Evolutionary conservation across 345 rosid genomes (phyloP), one percentile per base, ranked within the genome.

Genomic region (Hevea brasiliensis): DNA sequence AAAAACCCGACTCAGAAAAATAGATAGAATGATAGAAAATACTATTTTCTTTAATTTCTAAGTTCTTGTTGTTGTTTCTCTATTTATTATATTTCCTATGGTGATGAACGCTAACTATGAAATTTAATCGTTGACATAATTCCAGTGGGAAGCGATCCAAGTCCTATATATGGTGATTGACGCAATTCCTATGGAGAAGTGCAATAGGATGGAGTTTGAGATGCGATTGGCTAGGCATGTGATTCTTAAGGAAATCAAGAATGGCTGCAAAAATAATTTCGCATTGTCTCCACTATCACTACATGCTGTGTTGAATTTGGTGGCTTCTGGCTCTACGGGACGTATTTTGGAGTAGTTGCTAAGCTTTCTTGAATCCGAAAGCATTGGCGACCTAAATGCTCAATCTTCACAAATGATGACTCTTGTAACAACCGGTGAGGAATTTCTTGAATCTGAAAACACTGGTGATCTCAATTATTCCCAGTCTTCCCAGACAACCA

Each of bases 231-330:
- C 54, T 12, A 65, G 54, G 14, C 68, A 65, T 42, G 3, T 14
- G 2, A 65, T 65, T 65, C 68, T 65, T 12, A 65, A 65, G 11
- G 54, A 65, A 21, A 65, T 65, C 54, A 45, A 42, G 10, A 42
- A 42, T 44, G 68, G 68, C 53, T 65, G 35, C 68, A 47, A 21
- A 3, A 65, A 18, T 0, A 65, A 44, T 62, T 20, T 62, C 3
- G 76, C 53, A 35, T 62, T 76, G 55, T 75, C 80, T 6, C 83
- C 83, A 8, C 73, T 80, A 40, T 76, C 79, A 8, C 40, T 80
- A 26, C 80, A 67, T 60, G 74, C 66, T 47, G 61, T 69, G 17
- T 58, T 80, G 40, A 53, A 76, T 76, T 21, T 80, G 74, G 24
- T 61, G 14, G 53, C 80, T 50, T 61, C 77, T 13, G 77, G 77